Evolutionary conservation across 2,329 filamentous ascomycete species (phyloP), one percentile per base, ranked within the genome.

Genomic region (Domatiomyces catenatus): DNA sequence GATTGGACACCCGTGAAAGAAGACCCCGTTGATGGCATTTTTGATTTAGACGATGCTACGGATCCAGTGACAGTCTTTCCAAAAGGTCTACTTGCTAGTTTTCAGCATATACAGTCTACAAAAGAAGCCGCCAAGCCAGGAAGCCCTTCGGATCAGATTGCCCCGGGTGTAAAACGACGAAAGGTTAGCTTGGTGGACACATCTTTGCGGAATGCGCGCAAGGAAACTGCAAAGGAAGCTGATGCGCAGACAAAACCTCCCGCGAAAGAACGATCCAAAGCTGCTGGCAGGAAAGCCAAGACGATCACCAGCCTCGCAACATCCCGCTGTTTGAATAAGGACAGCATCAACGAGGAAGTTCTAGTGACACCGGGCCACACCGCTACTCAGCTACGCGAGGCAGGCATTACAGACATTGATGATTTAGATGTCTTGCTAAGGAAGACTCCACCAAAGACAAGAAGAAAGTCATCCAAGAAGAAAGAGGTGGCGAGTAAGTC

Each of bases 251-350:
- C 32, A 1, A 39, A 39, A 15, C 8, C 32, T 15, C 28, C 8
- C 2, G 45, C 24, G 15, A 51, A 24, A 22, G 50, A 48, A 46
- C 54, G 76, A 60, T 62, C 66, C 19, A 83, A 79, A 56, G 69
- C 71, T 4, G 67, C 74, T 2, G 80, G 78, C 64, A 87, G 84
- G 66, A 89, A 83, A 63, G 67, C 80, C 0, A 79, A 79, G 42
- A 93, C 86, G 0, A 81, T 94, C 51, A 94, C 87, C 0, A 84
- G 80, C 42, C 68, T 85, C 47, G 84, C 86, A 8, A 90, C 81
- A 1, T 81, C 84, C 10, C 78, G 79, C 3, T 92, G 89, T 61
- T 18, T 26, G 3, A n/a, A n/a, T n/a, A 45, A 45, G 43, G 43
- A 26, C 10, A 19, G 4, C 43, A 20, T 5, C 4, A 15, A 39